Evolutionary conservation across 164 flowering plant species (phyloP), one percentile per base, ranked within the genome.

Genomic region (Magnolia changhungtana): DNA sequence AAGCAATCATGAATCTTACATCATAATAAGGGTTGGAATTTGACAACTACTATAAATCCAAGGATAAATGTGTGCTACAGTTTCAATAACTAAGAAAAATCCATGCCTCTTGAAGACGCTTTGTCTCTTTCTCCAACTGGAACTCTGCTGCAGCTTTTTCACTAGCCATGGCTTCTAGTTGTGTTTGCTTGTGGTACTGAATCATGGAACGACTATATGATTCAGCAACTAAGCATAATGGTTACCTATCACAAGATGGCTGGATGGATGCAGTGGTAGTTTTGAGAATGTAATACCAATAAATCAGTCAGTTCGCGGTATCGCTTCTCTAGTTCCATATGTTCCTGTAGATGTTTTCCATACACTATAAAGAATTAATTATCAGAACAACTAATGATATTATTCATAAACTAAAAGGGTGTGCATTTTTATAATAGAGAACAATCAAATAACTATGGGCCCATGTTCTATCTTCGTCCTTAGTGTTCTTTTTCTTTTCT

Each of bases 71-170:
- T 13, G 65, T 75, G 76, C 59, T 72, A 80, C 4, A 29, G 19
- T 37, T 37, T 74, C 24, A 55, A 65, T 27, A 79, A 72, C 52
- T 16, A 67, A 61, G 24, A 68, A 79, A 81, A 64, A 92, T 98
- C 95, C 90, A 94, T 78, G 89, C 90, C 82, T 94, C 99, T 80
- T 90, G 91, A 74, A 87, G 77, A 77, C 95, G 98, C 82, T 86
- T 94, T 14, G 87, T 66, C 85, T 93, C 98, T 84, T 96, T 96
- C 84, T 94, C 99, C 86, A 94, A 82, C 77, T 96, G 99, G 84
- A 96, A 96, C 78, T 91, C 96, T 72, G 97, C 95, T 52, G 98
- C 98, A 82, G 98, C 94, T 77, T 96, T 96, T 85, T 94, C 99
- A 85, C 95, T 93, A 37, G 97, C 87, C 98, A 96, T 91, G 69